Evolutionary conservation across 148 eudicot genomes (phyloP).

Genomic region (Amaranthus hypochondriacus): DNA sequence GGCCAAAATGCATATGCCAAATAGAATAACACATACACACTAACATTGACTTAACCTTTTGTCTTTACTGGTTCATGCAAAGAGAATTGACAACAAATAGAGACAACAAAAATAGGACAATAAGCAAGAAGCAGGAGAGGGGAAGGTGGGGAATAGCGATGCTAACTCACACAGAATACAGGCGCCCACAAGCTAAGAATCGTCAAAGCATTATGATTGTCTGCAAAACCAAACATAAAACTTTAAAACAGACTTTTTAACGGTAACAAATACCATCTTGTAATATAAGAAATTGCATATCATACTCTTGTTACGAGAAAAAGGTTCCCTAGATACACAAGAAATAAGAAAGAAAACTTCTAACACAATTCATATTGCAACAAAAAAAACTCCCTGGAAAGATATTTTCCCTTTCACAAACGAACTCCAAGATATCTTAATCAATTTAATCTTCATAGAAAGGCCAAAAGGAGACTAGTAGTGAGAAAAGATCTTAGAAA

Average conservation of each 20-base stretch:
- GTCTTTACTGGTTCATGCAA: background rate
- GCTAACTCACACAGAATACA: conserved; percentile 78
- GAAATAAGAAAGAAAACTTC: background rate
- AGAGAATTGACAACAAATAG: background rate
- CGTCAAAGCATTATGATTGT: conserved; percentile 79
- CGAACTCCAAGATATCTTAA: background rate
- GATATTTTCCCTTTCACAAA: background rate
- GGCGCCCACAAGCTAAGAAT: conserved; percentile 92
- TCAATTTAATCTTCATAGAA: background rate
- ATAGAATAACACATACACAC: background rate
- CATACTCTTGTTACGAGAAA: background rate
- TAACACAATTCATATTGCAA: background rate
- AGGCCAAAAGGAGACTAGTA: too few relatives aligned
- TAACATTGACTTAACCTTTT: background rate
- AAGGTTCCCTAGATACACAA: background rate
- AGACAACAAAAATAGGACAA: background rate
- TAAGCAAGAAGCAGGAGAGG: background rate
- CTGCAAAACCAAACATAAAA: conserved; percentile 41
- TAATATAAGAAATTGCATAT: background rate
- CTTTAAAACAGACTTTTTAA: background rate
- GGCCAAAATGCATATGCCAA: background rate
- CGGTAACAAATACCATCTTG: background rate
- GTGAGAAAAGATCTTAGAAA: too few relatives aligned
- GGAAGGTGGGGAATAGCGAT: conserved; percentile 1
- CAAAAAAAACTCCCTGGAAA: too few relatives aligned